A percentile compares a stretch with the other conserved stretches of the same genome.
Conservation (phyloP, 805 yeast species). For the Saturnispora diversa region DNA sequence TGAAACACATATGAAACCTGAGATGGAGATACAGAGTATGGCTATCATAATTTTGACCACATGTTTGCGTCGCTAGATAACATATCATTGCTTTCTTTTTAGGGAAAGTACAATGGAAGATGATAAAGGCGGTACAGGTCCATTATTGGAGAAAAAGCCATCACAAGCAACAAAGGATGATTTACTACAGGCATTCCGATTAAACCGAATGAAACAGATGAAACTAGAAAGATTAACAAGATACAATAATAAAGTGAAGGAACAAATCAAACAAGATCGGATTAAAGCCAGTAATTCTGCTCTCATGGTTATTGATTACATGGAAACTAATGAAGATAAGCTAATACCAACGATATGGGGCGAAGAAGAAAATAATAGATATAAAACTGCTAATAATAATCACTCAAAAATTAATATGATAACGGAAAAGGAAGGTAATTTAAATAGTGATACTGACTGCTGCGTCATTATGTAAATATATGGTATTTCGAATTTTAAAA, state of each 20-base stretch:
- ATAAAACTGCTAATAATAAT: background rate
- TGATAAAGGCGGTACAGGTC: background rate
- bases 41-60: background rate
- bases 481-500: background rate
- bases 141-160: background rate
- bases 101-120: too few species aligned
- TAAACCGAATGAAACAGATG: conserved; percentile 36
- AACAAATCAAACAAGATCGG: conserved; percentile 46
- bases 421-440: conserved; percentile 14
- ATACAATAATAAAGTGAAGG: conserved; percentile 44
- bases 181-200: conserved; percentile 30
- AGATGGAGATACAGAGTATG: too few species aligned
- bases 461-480: conserved; percentile 20
- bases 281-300: conserved; percentile 60
- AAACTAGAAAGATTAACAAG: conserved; percentile 56
- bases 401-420: too few species aligned
- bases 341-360: conserved; percentile 41
- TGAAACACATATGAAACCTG: conserved; percentile 11
- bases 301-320: conserved; percentile 35
- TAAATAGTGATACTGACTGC: conserved; percentile 16
- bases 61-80: too few species aligned
- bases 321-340: conserved; percentile 39
- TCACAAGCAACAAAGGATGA: conserved; percentile 6
- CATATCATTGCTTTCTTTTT: too few species aligned
- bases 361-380: conserved; percentile 6